These are phyloP conservation scores for Colletotrichum sp. DNA, from an alignment of 2,329 filamentous ascomycete genomes.

Conservation along the genomic window DNA sequence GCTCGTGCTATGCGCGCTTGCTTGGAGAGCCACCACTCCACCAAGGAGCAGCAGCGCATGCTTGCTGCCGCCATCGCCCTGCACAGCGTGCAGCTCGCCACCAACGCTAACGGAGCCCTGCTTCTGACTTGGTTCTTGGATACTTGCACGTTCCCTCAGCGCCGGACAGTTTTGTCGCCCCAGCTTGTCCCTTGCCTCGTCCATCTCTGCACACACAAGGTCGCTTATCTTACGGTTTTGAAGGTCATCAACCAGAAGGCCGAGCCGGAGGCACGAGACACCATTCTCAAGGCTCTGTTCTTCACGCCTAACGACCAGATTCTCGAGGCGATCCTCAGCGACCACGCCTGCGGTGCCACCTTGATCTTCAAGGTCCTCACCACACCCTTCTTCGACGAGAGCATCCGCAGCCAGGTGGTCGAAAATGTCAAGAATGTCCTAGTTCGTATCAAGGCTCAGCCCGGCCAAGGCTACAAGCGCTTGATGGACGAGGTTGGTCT, in stretches of 20 bases:
- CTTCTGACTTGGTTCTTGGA: slow-evolving; percentile 97
- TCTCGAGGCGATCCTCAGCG: slow-evolving; percentile 87
- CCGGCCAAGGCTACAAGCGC: slow-evolving; percentile 95
- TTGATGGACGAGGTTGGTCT: slow-evolving; percentile 98
- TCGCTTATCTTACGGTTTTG: slow-evolving; percentile 93
- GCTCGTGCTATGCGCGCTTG: slow-evolving; percentile 96
- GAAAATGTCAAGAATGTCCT: slow-evolving; percentile 93
- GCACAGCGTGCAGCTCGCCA: slow-evolving; percentile 94
- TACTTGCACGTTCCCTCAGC: slow-evolving; percentile 93
- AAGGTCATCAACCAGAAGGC: slow-evolving; percentile 99
- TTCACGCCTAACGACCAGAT: slow-evolving; percentile 87
- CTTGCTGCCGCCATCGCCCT: slow-evolving; percentile 94
- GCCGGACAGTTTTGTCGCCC: slow-evolving; percentile 89
- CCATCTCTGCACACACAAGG: slow-evolving; percentile 97
- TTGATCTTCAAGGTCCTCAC: slow-evolving; percentile 99
- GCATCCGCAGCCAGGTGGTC: slow-evolving; percentile 83
- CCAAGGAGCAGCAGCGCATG: slow-evolving; percentile 94
- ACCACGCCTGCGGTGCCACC: slow-evolving; percentile 91
- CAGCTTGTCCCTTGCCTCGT: slow-evolving; percentile 92
- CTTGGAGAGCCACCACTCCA: slow-evolving; percentile 92
- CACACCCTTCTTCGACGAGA: slow-evolving; percentile 96
- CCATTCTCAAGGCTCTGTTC: slow-evolving; percentile 88
- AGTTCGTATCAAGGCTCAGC: slow-evolving; percentile 88
- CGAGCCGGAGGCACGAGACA: slow-evolving; percentile 89
- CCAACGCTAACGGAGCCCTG: slow-evolving; percentile 93